Conservation (phyloP, 2,329 filamentous ascomycete species). For the Endothia cerciana region DNA sequence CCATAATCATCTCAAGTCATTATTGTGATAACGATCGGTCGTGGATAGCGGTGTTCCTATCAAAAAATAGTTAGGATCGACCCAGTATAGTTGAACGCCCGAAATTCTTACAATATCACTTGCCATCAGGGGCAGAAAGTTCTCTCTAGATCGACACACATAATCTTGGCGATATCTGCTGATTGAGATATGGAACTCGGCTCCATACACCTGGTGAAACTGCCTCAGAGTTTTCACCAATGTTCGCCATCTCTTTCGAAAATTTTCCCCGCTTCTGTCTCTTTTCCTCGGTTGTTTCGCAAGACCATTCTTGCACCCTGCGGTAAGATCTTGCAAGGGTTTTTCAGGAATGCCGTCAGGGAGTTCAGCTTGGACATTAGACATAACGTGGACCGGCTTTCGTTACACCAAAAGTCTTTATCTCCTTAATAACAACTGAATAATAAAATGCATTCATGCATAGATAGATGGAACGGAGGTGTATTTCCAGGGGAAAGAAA, state of each 20-base stretch:
- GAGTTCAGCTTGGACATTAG: background rate
- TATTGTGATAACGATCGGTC: background rate
- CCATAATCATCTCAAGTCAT: background rate
- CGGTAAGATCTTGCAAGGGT: constrained; percentile 1
- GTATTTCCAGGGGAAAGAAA: constrained; percentile 3
- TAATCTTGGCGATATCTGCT: constrained; percentile 7
- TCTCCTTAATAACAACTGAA: constrained; percentile 1
- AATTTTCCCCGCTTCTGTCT: constrained; percentile 13
- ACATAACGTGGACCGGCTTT: background rate
- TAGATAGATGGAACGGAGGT: constrained; percentile 2
- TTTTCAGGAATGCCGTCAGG: background rate
- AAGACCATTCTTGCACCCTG: background rate
- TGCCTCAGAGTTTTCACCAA: constrained; percentile 7
- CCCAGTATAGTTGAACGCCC: constrained; percentile 1
- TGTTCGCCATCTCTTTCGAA: constrained; percentile 9
- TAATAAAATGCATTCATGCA: constrained; percentile 1
- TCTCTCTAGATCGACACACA: constrained; percentile 10
- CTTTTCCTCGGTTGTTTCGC: constrained; percentile 8
- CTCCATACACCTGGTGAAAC: constrained; percentile 7
- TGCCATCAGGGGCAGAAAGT: constrained; percentile 1
- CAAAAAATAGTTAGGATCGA: background rate
- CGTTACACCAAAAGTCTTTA: background rate
- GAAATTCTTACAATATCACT: constrained; percentile 1
- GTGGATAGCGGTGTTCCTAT: constrained; percentile 2
- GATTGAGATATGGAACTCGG: constrained; percentile 12